Base-by-base conservation (phyloP, 23 red algal species). In the Cyanidioschyzon merolae region DNA sequence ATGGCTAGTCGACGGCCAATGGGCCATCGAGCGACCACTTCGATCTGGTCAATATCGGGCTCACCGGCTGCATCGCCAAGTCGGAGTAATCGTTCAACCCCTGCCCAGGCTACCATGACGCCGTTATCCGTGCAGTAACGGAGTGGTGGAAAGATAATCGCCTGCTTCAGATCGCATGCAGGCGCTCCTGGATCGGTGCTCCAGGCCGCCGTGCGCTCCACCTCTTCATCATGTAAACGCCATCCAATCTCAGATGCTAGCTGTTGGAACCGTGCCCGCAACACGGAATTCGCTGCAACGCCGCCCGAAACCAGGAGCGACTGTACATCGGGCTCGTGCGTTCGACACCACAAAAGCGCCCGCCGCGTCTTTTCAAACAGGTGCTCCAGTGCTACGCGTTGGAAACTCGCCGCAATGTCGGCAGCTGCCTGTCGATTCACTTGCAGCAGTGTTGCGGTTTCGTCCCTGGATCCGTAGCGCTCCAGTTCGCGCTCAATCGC, bases 41-140 rank as follows among this genome's bases (percentile, higher is more conserved):
- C 78, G 2, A 81, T 26, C 39, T 16, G 0, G 27, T 81, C 38
- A 0, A 67, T 0, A 63, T 81, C 12, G 38, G 59, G 58, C 68
- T 71, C 54, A 57, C 59, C 37, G 35, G 39, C 78, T 3, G 34
- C 40, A 32, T 71, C 63, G 29, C 29, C 63, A 71, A 25, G 32
- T 32, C 63, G 63, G 50, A 58, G 68, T 38, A 98, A 59, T 32
- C 88, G 79, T 76, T 98, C 94, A 0, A 89, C 68, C 50, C 77
- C 94, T 34, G 94, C 88, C 94, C 94, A 98, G 21, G 84, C 94
- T 1, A 92, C 86, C 94, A 98, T 98, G 7, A 92, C 94, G 0
- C 94, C 94, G 79, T 98, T 98, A 41, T 98, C 94, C 2, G 94
- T 98, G 79, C 94, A 98, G 37, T 86, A 71, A 2, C 76, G 24